Conservation (phyloP, 2,329 filamentous ascomycete species). For the Mariannaea sp. region DNA sequence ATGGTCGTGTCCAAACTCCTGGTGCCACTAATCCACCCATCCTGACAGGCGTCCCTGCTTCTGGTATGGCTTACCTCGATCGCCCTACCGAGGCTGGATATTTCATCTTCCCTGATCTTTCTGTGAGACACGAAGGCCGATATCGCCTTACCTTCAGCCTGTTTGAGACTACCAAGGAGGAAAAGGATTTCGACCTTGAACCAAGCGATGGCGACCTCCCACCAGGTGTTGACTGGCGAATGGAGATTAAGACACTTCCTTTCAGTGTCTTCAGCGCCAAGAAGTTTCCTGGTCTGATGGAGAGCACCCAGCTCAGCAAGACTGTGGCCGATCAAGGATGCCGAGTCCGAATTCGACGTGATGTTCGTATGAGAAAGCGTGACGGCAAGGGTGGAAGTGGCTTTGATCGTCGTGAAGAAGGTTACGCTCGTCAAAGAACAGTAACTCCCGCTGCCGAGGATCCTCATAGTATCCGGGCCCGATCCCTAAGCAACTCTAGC, state of each 20-base stretch:
- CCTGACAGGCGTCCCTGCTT: constrained; percentile 90
- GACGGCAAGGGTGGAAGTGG: constrained; percentile 66
- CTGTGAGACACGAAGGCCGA: constrained; percentile 91
- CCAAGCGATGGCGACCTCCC: constrained; percentile 52
- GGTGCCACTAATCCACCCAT: constrained; percentile 78
- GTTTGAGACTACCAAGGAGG: constrained; percentile 90
- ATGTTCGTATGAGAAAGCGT: constrained; percentile 88
- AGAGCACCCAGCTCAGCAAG: constrained; percentile 86
- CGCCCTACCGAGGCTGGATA: constrained; percentile 81
- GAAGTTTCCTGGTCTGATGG: constrained; percentile 93
- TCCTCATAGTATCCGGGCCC: constrained; percentile 50
- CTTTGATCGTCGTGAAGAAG: constrained; percentile 67
- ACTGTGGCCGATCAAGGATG: constrained; percentile 96
- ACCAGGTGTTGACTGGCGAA: constrained; percentile 72
- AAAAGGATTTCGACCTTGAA: constrained; percentile 73
- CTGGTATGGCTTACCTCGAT: constrained; percentile 94
- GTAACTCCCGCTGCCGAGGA: constrained; percentile 44
- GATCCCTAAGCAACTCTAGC: constrained; percentile 65
- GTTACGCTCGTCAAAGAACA: constrained; percentile 51
- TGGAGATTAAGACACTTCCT: constrained; percentile 85
- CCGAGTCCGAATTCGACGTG: constrained; percentile 91
- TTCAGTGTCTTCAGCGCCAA: constrained; percentile 96
- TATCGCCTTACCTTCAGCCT: constrained; percentile 92
- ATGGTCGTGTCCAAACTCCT: constrained; percentile 72
- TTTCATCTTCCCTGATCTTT: constrained; percentile 97